Percentiles rank a stretch among this genome's conserved stretches.
phyloP scores from a whole-genome alignment of 192 early-diverging fungal species.

The Coemansia asiatica region DNA sequence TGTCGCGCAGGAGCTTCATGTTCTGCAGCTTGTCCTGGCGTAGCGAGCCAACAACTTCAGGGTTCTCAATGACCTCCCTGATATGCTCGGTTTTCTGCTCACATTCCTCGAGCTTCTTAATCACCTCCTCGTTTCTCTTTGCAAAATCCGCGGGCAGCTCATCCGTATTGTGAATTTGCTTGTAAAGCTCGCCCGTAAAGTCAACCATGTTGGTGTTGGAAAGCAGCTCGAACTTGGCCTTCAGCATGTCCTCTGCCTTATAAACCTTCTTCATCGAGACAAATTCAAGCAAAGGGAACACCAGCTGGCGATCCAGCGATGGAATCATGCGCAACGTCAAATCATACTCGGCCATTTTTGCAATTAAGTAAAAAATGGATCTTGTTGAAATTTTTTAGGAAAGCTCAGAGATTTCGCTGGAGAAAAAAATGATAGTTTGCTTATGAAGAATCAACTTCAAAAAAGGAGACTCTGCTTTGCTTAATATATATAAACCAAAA shows the following conservation, averaged over 20 bases:
- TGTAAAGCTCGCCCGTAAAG: slow-evolving; percentile 82
- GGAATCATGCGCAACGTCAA: slow-evolving; percentile 78
- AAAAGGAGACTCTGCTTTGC: neutral
- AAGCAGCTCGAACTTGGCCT: slow-evolving; percentile 89
- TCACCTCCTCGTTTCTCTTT: slow-evolving; percentile 73
- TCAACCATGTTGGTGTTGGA: slow-evolving; percentile 93
- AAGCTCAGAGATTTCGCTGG: too few species aligned
- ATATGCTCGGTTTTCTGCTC: slow-evolving; percentile 78
- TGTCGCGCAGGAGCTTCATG: slow-evolving; percentile 82
- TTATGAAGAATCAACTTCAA: neutral
- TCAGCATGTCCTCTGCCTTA: slow-evolving; percentile 68
- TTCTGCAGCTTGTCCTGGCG: slow-evolving; percentile 95
- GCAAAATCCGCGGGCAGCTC: slow-evolving; percentile 73
- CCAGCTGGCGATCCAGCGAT: slow-evolving; percentile 92
- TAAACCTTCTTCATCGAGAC: slow-evolving; percentile 82
- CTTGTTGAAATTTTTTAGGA: neutral
- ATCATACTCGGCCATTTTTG: slow-evolving; percentile 67
- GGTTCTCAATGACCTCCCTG: slow-evolving; percentile 87
- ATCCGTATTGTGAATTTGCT: slow-evolving; percentile 74
- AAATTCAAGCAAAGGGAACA: slow-evolving; percentile 89
- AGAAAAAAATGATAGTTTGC: neutral
- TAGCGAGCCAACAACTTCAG: slow-evolving; percentile 81
- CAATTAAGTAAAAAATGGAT: neutral
- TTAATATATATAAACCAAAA: neutral
- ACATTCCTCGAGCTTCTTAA: slow-evolving; percentile 71